These are phyloP conservation scores for Eragrostis nindensis DNA, from an alignment of 176 grass and related monocot genomes.

Conservation along the genomic window DNA sequence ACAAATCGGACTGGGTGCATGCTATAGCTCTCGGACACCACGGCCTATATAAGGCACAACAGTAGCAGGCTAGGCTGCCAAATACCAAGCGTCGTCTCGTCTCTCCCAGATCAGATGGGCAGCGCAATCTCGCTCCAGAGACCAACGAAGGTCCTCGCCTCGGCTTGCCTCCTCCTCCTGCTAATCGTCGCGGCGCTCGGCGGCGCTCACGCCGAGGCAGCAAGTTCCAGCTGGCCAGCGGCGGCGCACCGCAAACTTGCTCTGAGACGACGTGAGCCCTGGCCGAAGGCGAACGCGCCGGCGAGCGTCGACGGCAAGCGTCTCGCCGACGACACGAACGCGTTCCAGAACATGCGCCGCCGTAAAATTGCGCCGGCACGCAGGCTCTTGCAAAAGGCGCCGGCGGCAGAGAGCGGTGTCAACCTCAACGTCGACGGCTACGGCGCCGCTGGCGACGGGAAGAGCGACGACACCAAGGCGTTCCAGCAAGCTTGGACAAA, in stretches of 20 bases:
- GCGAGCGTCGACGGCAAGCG: background rate
- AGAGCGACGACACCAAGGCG: constrained; percentile 52
- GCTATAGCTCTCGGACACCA: too few species aligned
- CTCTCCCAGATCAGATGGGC: too few species aligned
- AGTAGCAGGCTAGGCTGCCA: too few species aligned
- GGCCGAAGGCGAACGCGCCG: background rate
- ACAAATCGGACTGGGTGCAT: too few species aligned
- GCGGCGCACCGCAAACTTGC: background rate
- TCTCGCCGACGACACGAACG: background rate
- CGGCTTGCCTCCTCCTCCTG: background rate
- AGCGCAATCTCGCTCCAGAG: too few species aligned
- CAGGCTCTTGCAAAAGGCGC: background rate
- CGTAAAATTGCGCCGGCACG: background rate
- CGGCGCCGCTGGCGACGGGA: constrained; percentile 46
- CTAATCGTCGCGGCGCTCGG: background rate
- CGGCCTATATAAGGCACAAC: too few species aligned
- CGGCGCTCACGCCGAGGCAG: background rate
- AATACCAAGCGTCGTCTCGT: too few species aligned
- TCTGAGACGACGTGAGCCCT: background rate
- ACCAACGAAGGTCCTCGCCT: background rate
- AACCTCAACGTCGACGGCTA: constrained; percentile 25
- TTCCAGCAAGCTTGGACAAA: constrained; percentile 47
- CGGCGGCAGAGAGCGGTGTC: background rate
- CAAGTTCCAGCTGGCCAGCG: background rate
- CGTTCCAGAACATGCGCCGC: background rate